These are phyloP conservation scores for Narthecium ossifragum DNA, from an alignment of 106 monocot species.

Conservation along the genomic window DNA sequence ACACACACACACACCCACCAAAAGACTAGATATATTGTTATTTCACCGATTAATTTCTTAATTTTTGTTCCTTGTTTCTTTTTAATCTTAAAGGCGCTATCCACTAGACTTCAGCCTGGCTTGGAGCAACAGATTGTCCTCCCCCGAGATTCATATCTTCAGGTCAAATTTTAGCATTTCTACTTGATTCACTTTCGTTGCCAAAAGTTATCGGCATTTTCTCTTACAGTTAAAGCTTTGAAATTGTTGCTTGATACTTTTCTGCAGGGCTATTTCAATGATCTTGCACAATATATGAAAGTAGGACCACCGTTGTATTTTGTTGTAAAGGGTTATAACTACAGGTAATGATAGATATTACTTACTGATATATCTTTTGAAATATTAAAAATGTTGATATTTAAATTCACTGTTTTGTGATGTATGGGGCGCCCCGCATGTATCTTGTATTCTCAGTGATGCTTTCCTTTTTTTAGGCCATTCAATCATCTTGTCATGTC, in stretches of 20 bases:
- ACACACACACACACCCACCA: too few species aligned
- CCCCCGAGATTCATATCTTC: conserved; percentile 91
- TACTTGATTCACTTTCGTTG: background rate
- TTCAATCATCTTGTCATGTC: too few species aligned
- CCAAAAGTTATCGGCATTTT: background rate
- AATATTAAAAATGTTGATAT: too few species aligned
- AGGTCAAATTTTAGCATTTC: conserved; percentile 34
- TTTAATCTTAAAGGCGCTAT: conserved; percentile 43
- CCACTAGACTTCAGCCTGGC: conserved; percentile 79
- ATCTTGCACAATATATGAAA: conserved; percentile 72
- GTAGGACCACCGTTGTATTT: conserved; percentile 97
- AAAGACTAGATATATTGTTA: too few species aligned
- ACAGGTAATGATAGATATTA: conserved; percentile 38
- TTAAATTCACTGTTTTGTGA: too few species aligned
- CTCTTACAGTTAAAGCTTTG: too few species aligned
- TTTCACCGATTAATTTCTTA: too few species aligned
- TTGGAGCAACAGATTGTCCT: conserved; percentile 89
- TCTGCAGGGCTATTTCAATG: conserved; percentile 76
- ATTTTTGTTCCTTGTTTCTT: conserved; percentile 1
- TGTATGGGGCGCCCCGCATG: too few species aligned
- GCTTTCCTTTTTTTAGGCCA: too few species aligned
- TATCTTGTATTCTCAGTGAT: too few species aligned
- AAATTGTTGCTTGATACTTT: background rate
- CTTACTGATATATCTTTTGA: too few species aligned
- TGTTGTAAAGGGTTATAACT: conserved; percentile 90